A percentile compares a stretch with the other conserved stretches of the same genome.
These are phyloP conservation scores for Aspergillus carlsbadensis DNA, from an alignment of 495 filamentous ascomycete genomes.

Conservation along the genomic window DNA sequence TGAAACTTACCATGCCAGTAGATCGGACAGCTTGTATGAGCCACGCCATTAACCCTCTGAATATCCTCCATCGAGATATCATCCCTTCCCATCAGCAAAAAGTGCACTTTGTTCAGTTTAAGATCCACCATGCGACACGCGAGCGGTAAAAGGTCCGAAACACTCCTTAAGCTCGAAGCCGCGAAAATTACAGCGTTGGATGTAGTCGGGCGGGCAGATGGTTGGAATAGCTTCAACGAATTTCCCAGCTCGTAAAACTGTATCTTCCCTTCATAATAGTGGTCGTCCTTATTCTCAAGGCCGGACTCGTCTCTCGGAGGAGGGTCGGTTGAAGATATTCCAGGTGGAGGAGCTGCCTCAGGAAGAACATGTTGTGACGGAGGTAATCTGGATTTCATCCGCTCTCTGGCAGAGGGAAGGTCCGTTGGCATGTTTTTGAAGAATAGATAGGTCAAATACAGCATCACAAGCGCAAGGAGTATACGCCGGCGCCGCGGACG, in stretches of 20 bases:
- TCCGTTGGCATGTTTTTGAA: constrained; percentile 55
- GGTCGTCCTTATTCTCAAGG: constrained; percentile 21
- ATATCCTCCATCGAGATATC: constrained; percentile 52
- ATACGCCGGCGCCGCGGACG: constrained; percentile 46
- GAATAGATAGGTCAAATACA: constrained; percentile 50
- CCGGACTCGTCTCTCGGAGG: constrained; percentile 24
- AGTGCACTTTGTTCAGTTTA: constrained; percentile 50
- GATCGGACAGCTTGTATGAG: constrained; percentile 45
- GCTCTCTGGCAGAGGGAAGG: constrained; percentile 29
- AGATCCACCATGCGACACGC: constrained; percentile 53
- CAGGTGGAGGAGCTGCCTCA: constrained; percentile 1
- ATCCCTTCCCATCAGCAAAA: constrained; percentile 54
- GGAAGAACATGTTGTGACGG: constrained; percentile 21
- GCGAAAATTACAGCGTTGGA: constrained; percentile 49
- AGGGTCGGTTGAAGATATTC: constrained; percentile 10
- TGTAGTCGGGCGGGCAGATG: constrained; percentile 23
- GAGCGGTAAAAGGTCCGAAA: constrained; percentile 51
- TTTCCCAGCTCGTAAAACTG: constrained; percentile 52
- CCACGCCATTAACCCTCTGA: constrained; percentile 48
- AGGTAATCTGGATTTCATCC: constrained; percentile 27
- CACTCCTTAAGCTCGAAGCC: constrained; percentile 47
- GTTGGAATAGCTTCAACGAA: constrained; percentile 43
- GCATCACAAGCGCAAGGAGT: constrained; percentile 35
- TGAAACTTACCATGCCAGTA: constrained; percentile 50
- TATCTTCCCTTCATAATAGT: constrained; percentile 56